Base-by-base conservation (phyloP, 129 eudicot species). In the Scalesia atractyloides region DNA sequence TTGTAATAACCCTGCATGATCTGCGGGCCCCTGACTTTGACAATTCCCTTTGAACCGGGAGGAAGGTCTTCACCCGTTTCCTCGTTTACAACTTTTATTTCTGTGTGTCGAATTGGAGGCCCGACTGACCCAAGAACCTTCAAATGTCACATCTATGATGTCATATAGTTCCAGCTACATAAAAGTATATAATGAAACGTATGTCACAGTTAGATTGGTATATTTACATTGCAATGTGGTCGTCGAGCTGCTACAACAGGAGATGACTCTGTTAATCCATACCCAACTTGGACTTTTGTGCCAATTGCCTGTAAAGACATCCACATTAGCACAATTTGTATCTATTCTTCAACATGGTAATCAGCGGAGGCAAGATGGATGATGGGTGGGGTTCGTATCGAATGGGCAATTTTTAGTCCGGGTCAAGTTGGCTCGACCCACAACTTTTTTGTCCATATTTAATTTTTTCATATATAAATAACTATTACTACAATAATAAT, bases 121-220 rank as follows among this genome's bases (percentile, higher is more conserved):
- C 99, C 99, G 73, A 84, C 78, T 62, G 99, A 90, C 74, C 97
- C 89, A 68, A 94, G 92, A 75, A 90, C 99, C 99, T 94, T 83
- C 79, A 89, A 81, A 84, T 43, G 69, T 75, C 73, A 80, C 80
- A 80, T 63, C 68, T 43, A 44, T 59, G 67, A 81, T 66, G 69
- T 66, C 75, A 85, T 62, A 76, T 66, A 49, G 34, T 78, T 66
- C 78, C 54, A 73, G 39, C 54, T 15, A 79, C 44, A 54, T 70
- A 73, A 62, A 17, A 71, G 33, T 6, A 53, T 13, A 44, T 9
- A 37, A 51, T 39, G 8, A 12, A 58, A 22, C 30, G 26, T 76
- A 9, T 50, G 15, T 34, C 48, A 64, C 7, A 56, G 44, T 9
- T 26, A 36, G 33, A 66, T 76, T 39, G 43, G 61, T 70, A 66